Percentiles rank a stretch among this genome's conserved stretches.
Evolutionary conservation across 2,329 filamentous ascomycete species (phyloP).

Genomic region (Trichophyton verrucosum): DNA sequence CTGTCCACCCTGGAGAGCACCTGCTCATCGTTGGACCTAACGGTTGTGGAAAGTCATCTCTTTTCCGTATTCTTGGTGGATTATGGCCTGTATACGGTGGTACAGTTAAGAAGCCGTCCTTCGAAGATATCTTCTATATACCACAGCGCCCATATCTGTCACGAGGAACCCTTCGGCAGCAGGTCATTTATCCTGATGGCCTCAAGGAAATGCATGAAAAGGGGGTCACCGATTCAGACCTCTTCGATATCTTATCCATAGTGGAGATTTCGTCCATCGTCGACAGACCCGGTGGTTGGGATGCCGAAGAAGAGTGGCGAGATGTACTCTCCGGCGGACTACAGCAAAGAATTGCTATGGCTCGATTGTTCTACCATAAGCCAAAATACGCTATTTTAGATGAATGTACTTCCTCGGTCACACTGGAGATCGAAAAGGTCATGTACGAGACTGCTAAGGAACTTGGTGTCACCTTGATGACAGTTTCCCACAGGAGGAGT

Average conservation of each 20-base stretch:
- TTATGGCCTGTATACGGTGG: slow-evolving; percentile 97
- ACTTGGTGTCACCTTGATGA: slow-evolving; percentile 90
- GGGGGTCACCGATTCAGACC: slow-evolving; percentile 67
- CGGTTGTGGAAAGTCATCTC: slow-evolving; percentile 88
- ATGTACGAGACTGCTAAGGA: slow-evolving; percentile 97
- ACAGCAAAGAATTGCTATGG: slow-evolving; percentile 95
- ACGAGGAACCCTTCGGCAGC: slow-evolving; percentile 81
- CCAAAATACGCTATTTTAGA: slow-evolving; percentile 92
- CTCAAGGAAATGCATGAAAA: slow-evolving; percentile 77
- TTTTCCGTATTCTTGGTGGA: slow-evolving; percentile 92
- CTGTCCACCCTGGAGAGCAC: slow-evolving; percentile 74
- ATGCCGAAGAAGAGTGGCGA: slow-evolving; percentile 91
- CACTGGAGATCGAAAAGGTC: slow-evolving; percentile 80
- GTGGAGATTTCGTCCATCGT: slow-evolving; percentile 77
- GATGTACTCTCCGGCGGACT: slow-evolving; percentile 85
- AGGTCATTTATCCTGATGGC: slow-evolving; percentile 91
- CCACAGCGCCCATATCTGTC: slow-evolving; percentile 91
- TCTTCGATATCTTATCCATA: slow-evolving; percentile 61
- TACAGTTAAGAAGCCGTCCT: slow-evolving; percentile 78
- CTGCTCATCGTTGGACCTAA: slow-evolving; percentile 92
- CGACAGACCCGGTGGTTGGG: slow-evolving; percentile 69
- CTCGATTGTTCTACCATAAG: slow-evolving; percentile 82
- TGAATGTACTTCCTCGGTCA: slow-evolving; percentile 93
- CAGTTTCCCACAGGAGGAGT: slow-evolving; percentile 79
- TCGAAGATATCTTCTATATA: slow-evolving; percentile 94